phyloP scores from a whole-genome alignment of 768 basidiomycete genomes.

The Dacryopinax spathularia region DNA sequence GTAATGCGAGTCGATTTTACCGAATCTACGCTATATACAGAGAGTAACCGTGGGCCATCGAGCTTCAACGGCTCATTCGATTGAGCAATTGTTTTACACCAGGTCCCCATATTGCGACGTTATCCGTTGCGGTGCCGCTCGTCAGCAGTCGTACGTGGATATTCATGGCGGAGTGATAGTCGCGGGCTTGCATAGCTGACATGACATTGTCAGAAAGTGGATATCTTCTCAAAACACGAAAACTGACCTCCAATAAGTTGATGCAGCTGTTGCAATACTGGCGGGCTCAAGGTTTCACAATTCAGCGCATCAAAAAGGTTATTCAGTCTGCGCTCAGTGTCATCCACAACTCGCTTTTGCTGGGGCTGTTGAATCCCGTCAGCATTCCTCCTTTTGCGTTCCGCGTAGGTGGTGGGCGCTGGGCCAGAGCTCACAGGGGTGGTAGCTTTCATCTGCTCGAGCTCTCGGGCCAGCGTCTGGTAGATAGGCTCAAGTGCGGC shows the following conservation, averaged over 20 bases:
- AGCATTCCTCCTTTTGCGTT: background rate
- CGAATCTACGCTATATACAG: background rate
- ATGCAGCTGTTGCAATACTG: slow-evolving; percentile 56
- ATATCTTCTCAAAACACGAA: background rate
- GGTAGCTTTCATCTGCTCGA: slow-evolving; percentile 54
- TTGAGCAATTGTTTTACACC: slow-evolving; percentile 73
- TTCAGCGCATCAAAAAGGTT: slow-evolving; percentile 85
- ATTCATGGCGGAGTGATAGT: slow-evolving; percentile 61
- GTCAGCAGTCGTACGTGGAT: slow-evolving; percentile 81
- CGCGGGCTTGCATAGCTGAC: slow-evolving; percentile 65
- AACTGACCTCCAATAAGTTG: slow-evolving; percentile 56
- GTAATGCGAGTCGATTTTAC: background rate
- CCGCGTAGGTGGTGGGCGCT: background rate
- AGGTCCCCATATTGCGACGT: slow-evolving; percentile 78
- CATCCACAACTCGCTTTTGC: slow-evolving; percentile 72
- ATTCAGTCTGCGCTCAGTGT: slow-evolving; percentile 74
- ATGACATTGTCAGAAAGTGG: background rate
- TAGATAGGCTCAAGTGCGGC: slow-evolving; percentile 50
- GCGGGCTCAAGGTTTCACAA: slow-evolving; percentile 61
- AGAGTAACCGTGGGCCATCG: background rate
- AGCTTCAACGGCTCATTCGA: slow-evolving; percentile 3
- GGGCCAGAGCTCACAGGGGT: slow-evolving; percentile 44
- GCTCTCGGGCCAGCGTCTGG: slow-evolving; percentile 45
- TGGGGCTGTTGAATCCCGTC: slow-evolving; percentile 38
- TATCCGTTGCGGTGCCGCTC: slow-evolving; percentile 60